Base-by-base conservation (phyloP, 352 stramenopile genomes). In the Lagenidium giganteum region DNA sequence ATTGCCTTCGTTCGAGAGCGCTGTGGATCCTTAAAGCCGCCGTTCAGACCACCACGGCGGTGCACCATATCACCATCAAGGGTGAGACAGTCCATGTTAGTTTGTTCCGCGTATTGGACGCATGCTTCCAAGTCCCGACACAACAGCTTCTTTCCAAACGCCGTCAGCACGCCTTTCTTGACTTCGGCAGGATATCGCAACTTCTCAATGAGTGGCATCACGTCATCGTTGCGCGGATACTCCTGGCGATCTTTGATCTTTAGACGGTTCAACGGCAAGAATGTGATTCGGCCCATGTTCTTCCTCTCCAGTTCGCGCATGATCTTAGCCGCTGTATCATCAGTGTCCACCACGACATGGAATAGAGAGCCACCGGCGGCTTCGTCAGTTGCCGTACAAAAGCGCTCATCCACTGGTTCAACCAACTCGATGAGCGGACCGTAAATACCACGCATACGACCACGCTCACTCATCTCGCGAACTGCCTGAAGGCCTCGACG, bases 301-400 rank as follows among this genome's bases (percentile, higher is more conserved):
- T 96, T 85, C 45, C 83, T 75, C 55, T 98, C 95, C 21, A 99
- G 69, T 20, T 97, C 81, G 38, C 79, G 73, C 87, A 99, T 98
- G 35, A 99, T 83, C 24, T 72, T 54, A 11, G 95, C 80, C 3
- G 96, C 96, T 13, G 95, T 98, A 35, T 95, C 93, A 56, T 99
- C 96, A 3, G 87, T 98, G 64, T 99, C 95, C 17, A 99, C 97
- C 38, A 99, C 95, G 13, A 99, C 93, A 58, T 99, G 95, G 65
- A 99, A 99, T 18, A 99, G 81, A 31, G 83, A 78, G 25, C 93
- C 96, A 8, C 96, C 93, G 4, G 95, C 96, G 28, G 96, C 95
- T 43, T 98, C 93, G 58, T 99, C 96, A 1, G 97, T 74, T 22
- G 94, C 95, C 12, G 87, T 97, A 43, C 87, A 94, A 56, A 98